These are phyloP conservation scores for Micractinium conductrix DNA, from an alignment of 139 green algal genomes.

Conservation along the genomic window DNA sequence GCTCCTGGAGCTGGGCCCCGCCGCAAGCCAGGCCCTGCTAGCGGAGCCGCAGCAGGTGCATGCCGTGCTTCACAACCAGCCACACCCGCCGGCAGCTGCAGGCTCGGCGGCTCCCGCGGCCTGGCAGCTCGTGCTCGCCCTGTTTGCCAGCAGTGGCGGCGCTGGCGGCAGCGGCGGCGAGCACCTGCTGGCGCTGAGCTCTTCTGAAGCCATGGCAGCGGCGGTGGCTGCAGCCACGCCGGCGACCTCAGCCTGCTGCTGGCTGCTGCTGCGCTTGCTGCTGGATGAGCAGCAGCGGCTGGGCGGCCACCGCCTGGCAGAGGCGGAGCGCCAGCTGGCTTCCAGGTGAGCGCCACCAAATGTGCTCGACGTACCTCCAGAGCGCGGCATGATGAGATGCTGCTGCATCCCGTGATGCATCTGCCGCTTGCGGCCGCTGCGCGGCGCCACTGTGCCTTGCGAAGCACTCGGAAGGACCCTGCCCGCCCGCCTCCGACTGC, in stretches of 20 bases:
- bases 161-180: background rate
- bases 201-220: background rate
- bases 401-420: no score
- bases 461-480: no score
- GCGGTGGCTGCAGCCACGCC: slow-evolving; percentile 18
- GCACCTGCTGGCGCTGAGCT: background rate
- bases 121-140: slow-evolving; percentile 19
- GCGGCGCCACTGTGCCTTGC: no score
- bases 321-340: slow-evolving; percentile 24
- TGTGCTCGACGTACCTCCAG: no score
- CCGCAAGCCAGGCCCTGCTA: slow-evolving; percentile 15
- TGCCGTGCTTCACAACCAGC: background rate
- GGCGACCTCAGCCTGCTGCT: slow-evolving; percentile 1
- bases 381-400: no score
- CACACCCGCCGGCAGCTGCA: background rate
- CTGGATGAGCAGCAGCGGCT: slow-evolving; percentile 28
- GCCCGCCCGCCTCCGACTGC: background rate
- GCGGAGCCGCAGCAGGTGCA: slow-evolving; percentile 2
- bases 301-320: slow-evolving; percentile 19
- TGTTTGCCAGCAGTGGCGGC: background rate
- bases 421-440: no score
- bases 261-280: slow-evolving; percentile 34
- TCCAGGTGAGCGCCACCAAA: slow-evolving; percentile 6
- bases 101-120: background rate
- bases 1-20: background rate